Evolutionary conservation across 495 filamentous ascomycete species (phyloP).

Genomic region (Aspergillus olivimuriae): DNA sequence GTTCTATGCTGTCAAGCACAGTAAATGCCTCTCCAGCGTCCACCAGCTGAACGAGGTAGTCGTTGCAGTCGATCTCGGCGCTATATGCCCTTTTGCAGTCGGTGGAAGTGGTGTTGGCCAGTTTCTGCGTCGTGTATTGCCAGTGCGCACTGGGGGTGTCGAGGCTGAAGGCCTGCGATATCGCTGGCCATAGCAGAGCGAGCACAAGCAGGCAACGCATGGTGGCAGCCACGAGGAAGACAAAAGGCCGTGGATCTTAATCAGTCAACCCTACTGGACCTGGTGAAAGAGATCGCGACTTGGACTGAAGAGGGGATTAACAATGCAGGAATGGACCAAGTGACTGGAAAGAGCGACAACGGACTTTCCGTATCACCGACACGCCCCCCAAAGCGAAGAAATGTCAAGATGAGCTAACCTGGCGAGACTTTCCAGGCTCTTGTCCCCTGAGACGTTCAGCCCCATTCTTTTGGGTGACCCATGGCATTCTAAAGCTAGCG

Average conservation of each 20-base stretch:
- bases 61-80: conserved; percentile 23
- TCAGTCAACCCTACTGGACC: too few species aligned
- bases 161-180: conserved; percentile 20
- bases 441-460: too few species aligned
- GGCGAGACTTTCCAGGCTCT: too few species aligned
- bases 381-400: too few species aligned
- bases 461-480: too few species aligned
- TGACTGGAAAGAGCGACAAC: too few species aligned
- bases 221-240: too few species aligned
- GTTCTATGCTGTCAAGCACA: conserved; percentile 9
- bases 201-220: not conserved
- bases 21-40: conserved; percentile 8
- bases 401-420: too few species aligned
- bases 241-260: too few species aligned
- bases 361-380: too few species aligned
- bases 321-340: too few species aligned
- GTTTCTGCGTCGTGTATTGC: conserved; percentile 23
- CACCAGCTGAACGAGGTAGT: conserved; percentile 20
- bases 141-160: conserved; percentile 17
- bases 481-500: too few species aligned
- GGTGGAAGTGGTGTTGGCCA: conserved; percentile 22
- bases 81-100: conserved; percentile 27
- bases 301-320: not conserved
- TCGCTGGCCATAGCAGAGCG: not conserved
- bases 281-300: not conserved